A percentile compares a stretch with the other conserved stretches of the same genome.
Conservation (phyloP, 768 basidiomycete genomes). For the Tylopilus rubrobrunneus region DNA sequence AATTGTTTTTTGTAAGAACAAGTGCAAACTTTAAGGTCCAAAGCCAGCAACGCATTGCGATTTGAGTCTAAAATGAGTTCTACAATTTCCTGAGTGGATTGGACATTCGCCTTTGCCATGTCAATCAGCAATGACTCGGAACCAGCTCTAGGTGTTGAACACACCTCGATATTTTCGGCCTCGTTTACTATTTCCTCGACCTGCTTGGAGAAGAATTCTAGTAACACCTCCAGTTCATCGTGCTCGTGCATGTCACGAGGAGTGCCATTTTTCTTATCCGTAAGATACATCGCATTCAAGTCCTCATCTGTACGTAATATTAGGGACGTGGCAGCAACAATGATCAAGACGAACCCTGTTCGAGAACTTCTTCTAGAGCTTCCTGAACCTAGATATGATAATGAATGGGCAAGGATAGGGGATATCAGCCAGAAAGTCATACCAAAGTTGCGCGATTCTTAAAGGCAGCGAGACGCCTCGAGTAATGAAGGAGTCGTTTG, state of each 20-base stretch:
- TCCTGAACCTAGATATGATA: conserved; percentile 64
- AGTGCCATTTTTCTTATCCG: conserved; percentile 66
- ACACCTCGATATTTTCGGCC: conserved; percentile 79
- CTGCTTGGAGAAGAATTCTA: conserved; percentile 96
- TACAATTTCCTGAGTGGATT: conserved; percentile 97
- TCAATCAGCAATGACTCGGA: neutral
- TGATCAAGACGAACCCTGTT: conserved; percentile 60
- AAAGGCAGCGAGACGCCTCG: conserved; percentile 81
- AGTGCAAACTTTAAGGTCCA: conserved; percentile 74
- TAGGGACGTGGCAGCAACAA: neutral
- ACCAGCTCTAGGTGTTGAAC: conserved; percentile 9
- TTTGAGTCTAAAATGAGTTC: conserved; percentile 96
- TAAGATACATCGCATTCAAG: conserved; percentile 91
- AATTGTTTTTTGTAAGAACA: neutral
- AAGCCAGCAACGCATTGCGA: conserved; percentile 84
- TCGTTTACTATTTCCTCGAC: conserved; percentile 96
- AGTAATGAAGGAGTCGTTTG: conserved; percentile 88
- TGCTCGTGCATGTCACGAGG: conserved; percentile 74
- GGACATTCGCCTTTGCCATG: conserved; percentile 65
- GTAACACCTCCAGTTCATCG: conserved; percentile 85
- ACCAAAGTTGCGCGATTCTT: conserved; percentile 88
- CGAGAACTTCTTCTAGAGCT: conserved; percentile 86
- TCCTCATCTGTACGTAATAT: conserved; percentile 70
- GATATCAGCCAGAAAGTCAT: conserved; percentile 11
- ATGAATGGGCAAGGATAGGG: neutral